Conservation (phyloP, 768 basidiomycete species). For the Flagelloscypha sp. region DNA sequence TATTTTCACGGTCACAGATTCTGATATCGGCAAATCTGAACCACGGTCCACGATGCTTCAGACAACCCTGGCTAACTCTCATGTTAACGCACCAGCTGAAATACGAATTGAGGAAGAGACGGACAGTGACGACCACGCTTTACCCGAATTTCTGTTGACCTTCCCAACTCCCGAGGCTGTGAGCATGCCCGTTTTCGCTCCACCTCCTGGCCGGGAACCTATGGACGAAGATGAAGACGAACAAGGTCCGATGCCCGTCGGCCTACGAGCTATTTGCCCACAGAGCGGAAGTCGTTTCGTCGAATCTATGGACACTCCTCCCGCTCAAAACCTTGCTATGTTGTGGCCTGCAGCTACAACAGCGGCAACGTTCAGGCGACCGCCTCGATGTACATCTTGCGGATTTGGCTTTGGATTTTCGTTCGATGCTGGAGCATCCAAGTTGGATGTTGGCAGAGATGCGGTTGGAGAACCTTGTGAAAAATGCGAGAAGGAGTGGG, state of each 20-base stretch:
- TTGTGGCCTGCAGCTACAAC: constrained; percentile 1
- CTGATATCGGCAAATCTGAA: too few species aligned
- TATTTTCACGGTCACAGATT: too few species aligned
- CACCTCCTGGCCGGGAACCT: too few species aligned
- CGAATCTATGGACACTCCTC: constrained; percentile 9
- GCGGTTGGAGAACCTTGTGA: constrained; percentile 13
- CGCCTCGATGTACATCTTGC: constrained; percentile 14
- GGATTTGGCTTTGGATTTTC: constrained; percentile 13
- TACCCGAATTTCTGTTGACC: constrained; percentile 25
- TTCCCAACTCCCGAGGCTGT: constrained; percentile 24
- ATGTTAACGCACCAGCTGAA: too few species aligned
- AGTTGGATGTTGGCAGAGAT: too few species aligned
- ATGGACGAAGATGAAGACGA: too few species aligned
- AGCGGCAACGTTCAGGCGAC: constrained; percentile 12
- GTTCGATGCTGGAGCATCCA: constrained; percentile 15
- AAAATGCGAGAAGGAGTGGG: constrained; percentile 12
- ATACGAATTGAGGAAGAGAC: too few species aligned
- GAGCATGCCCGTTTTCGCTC: constrained; percentile 12
- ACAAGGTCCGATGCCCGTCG: too few species aligned
- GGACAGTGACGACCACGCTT: constrained; percentile 5
- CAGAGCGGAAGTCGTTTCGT: too few species aligned
- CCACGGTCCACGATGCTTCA: too few species aligned
- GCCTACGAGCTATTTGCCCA: too few species aligned
- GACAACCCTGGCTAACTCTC: too few species aligned
- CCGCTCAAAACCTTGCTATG: constrained; percentile 7